Conservation (phyloP, 129 eudicot species). For the Helianthus tuberosus region DNA sequence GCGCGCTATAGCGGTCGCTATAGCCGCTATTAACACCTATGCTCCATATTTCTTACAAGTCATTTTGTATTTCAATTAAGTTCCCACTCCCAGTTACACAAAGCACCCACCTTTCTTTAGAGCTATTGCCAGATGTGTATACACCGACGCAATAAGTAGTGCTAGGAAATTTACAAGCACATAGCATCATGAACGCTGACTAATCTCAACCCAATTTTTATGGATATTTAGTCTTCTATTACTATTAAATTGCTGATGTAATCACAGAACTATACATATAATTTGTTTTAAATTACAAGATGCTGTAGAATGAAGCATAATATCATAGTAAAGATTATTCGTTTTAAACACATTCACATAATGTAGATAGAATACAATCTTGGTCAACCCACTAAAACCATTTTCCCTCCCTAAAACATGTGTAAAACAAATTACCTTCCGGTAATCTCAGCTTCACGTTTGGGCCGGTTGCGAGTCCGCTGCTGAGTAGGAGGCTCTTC, state of each 20-base stretch:
- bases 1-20: too few relatives aligned
- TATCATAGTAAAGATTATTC: constrained; percentile 4
- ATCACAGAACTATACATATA: constrained; percentile 32
- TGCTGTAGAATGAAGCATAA: constrained; percentile 25
- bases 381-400: constrained; percentile 13
- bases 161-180: background rate
- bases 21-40: too few relatives aligned
- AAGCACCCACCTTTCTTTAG: too few relatives aligned
- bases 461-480: constrained; percentile 83
- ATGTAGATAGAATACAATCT: constrained; percentile 12
- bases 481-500: constrained; percentile 59
- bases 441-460: constrained; percentile 69
- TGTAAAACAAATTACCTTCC: constrained; percentile 27
- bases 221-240: too few relatives aligned
- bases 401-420: constrained; percentile 11
- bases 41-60: background rate
- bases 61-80: background rate
- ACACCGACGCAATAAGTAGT: background rate
- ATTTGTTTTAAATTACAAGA: constrained; percentile 20
- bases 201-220: background rate
- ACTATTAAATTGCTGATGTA: background rate
- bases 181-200: background rate
- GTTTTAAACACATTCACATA: background rate
- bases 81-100: background rate
- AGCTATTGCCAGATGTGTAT: background rate